Base-by-base conservation (phyloP, 257 asterid species). In the Solanum appendiculatum region DNA sequence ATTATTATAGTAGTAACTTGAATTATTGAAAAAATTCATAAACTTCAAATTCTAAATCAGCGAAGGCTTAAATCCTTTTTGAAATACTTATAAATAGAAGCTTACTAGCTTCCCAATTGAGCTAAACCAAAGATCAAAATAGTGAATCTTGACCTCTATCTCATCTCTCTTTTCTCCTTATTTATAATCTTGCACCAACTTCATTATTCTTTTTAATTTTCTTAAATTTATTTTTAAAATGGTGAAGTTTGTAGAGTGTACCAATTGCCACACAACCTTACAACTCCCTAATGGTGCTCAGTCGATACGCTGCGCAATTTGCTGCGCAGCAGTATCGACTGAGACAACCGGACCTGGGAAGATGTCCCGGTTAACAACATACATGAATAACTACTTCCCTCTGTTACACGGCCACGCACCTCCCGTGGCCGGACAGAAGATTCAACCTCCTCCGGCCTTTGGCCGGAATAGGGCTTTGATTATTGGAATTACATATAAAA, bases 381-480 rank as follows among this genome's bases (percentile, higher is more conserved):
- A 36, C 54, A 63, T 16, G 16, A 80, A 80, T 0, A 92, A 36
- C 72, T 66, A 88, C 27, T 14, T 18, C 21, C 64, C 89, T 36
- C 46, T 33, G 87, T 86, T 58, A 82, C 58, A 80, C 87, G 75
- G 91, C 86, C 85, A 60, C 85, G 88, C 88, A n/a, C 92, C 88
- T 25, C 25, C 44, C 9, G 0, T 10, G 1, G 31, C 82, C 20
- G 51, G 6, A 36, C 51, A 36, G 31, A 69, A 20, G 40, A 80
- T 9, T 81, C 93, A 90, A 9, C 91, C 78, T 4, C 84, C 90
- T 23, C 82, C 87, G 1, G 15, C 46, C 1, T 91, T 88, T 15
- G 98, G 98, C 16, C 91, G 93, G 85, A 95, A 95, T 92, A 94
- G 92, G 69, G 99, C 99, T 20, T 93, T 95, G 93, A 94, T 97